Conservation (phyloP, 768 basidiomycete species). For the Lanmaoa pseudosensibilis region DNA sequence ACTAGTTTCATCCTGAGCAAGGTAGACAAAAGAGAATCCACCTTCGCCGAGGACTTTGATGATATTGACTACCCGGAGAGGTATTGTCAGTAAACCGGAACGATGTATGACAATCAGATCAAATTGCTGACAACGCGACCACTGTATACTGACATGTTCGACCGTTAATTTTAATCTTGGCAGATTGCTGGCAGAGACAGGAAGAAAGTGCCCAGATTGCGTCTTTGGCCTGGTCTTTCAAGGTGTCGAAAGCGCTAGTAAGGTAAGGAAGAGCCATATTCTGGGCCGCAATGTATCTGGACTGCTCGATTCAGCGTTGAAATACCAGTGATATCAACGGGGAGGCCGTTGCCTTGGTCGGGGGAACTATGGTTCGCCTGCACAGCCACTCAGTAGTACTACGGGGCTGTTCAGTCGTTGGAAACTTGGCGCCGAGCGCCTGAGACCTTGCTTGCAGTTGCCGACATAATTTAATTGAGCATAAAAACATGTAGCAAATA, state of each 20-base stretch:
- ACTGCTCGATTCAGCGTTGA: background rate
- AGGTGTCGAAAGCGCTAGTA: constrained; percentile 47
- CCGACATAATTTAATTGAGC: too few relatives aligned
- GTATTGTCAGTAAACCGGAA: constrained; percentile 1
- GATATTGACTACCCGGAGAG: constrained; percentile 66
- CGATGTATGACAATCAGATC: constrained; percentile 2
- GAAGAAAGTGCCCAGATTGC: constrained; percentile 79
- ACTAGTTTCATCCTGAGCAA: constrained; percentile 83
- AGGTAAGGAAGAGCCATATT: constrained; percentile 36
- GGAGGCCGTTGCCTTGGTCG: too few relatives aligned
- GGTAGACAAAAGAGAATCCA: constrained; percentile 90
- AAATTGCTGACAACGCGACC: constrained; percentile 1
- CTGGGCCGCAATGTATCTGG: background rate
- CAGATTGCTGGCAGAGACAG: constrained; percentile 76
- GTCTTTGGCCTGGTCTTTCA: constrained; percentile 79
- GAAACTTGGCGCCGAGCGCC: too few relatives aligned
- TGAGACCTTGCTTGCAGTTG: too few relatives aligned
- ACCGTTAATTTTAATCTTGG: constrained; percentile 93
- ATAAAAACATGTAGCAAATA: too few relatives aligned
- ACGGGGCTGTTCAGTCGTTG: background rate
- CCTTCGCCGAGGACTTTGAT: constrained; percentile 94
- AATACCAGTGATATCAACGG: background rate
- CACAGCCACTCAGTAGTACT: constrained; percentile 11
- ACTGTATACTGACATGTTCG: constrained; percentile 74
- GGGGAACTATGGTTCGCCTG: background rate